These are phyloP conservation scores for Coleophoma cylindrospora DNA, from an alignment of 2,329 filamentous ascomycete genomes.

Conservation along the genomic window DNA sequence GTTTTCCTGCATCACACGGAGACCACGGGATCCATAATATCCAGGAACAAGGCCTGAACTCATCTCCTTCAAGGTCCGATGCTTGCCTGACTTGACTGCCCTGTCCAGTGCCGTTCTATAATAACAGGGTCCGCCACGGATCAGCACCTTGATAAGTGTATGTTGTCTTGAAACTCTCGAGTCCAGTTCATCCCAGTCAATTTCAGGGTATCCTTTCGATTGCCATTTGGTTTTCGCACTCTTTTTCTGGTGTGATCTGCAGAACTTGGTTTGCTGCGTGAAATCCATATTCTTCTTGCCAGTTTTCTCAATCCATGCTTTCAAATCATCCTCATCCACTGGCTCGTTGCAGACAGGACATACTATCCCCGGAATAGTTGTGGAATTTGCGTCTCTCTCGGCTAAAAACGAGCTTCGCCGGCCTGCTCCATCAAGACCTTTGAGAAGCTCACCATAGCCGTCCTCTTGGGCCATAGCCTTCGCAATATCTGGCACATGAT, in stretches of 20 bases:
- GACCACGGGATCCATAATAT: conserved; percentile 77
- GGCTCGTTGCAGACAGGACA: conserved; percentile 65
- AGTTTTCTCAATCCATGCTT: conserved; percentile 47
- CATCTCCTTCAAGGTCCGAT: conserved; percentile 54
- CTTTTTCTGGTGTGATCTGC: conserved; percentile 53
- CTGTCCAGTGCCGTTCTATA: conserved; percentile 54
- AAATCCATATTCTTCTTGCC: conserved; percentile 26
- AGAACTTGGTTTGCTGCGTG: conserved; percentile 57
- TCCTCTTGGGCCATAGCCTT: background rate
- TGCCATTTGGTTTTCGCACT: conserved; percentile 38
- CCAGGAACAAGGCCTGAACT: conserved; percentile 56
- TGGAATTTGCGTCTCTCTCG: too few species aligned
- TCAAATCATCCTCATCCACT: conserved; percentile 51
- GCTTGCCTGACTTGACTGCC: conserved; percentile 50
- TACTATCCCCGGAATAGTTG: background rate
- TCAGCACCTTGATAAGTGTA: conserved; percentile 48
- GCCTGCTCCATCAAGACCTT: background rate
- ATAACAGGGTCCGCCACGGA: conserved; percentile 50
- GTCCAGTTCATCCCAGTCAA: conserved; percentile 63
- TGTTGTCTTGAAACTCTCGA: conserved; percentile 53
- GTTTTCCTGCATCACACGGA: conserved; percentile 65
- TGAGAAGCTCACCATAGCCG: background rate
- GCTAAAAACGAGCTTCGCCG: too few species aligned
- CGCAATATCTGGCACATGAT: background rate
- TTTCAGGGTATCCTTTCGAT: conserved; percentile 57